Evolutionary conservation across 2,329 filamentous ascomycete genomes (phyloP), one percentile per base, ranked within the genome.

Genomic region (Cladosporium sp.): DNA sequence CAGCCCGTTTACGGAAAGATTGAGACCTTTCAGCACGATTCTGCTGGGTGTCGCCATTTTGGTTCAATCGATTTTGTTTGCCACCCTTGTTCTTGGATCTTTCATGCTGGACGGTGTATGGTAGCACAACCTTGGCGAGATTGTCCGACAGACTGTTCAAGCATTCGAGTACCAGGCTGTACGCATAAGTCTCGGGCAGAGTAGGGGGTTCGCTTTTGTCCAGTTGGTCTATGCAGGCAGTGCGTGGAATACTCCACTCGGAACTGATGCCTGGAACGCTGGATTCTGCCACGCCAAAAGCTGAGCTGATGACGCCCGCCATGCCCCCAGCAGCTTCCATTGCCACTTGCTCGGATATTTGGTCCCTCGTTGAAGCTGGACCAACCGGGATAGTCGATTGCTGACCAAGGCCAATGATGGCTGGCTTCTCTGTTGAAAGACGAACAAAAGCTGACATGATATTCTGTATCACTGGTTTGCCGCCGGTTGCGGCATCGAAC

Each of bases 151-250:
- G 86, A 1, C 89, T 92, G 53, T 91, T 94, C 66, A 99, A 90
- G 73, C 94, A 98, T 2, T 91, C 90, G 49, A 99, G 80, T 1
- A 94, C 91, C 57, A 99, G 82, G 68, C 91, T 92, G 78, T 97
- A 98, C 8, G 97, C 85, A 73, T 99, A 99, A 0, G 95, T 97
- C 67, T 97, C 94, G 0, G 95, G 95, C 25, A 96, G 86, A 0
- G 82, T 72, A 4, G 94, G 93, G 0, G 94, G 86, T 57, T 97
- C 93, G 0, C 88, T 86, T 77, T 98, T 99, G 79, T 99, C 95
- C 23, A 98, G 86, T 69, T 97, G 92, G 72, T 99, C 95, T 67
- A 98, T 92, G 74, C 92, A 97, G 5, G 93, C 90, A 13, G 93
- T 90, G 58, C 92, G 87, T 67, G 97, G 86, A 14, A 89, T 86